phyloP scores from a whole-genome alignment of 1,284 basidiomycete species.

The Ceratobasidium sp. region DNA sequence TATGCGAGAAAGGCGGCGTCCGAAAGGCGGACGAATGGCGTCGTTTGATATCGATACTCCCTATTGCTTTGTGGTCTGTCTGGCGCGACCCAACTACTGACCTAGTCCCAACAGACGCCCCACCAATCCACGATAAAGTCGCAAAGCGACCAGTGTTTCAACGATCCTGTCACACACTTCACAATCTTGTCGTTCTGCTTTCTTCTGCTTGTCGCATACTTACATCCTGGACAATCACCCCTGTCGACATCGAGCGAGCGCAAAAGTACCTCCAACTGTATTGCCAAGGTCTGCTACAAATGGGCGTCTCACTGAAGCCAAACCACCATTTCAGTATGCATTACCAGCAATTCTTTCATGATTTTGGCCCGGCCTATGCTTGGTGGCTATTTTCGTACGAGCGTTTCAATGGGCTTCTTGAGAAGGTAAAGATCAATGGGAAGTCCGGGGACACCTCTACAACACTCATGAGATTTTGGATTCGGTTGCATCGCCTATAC shows the following conservation, averaged over 20 bases:
- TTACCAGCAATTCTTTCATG: constrained; percentile 49
- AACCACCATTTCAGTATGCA: constrained; percentile 55
- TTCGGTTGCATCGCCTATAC: constrained; percentile 51
- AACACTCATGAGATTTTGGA: constrained; percentile 48
- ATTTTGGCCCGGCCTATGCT: constrained; percentile 54
- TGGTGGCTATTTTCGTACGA: constrained; percentile 58
- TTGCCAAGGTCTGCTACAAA: constrained; percentile 44
- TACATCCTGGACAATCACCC: constrained; percentile 46
- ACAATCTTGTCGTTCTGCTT: constrained; percentile 3
- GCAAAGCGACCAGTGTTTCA: not conserved
- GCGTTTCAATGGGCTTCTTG: constrained; percentile 54
- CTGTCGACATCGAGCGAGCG: constrained; percentile 49
- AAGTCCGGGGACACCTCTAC: not conserved
- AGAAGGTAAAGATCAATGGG: constrained; percentile 53
- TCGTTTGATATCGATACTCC: constrained; percentile 49
- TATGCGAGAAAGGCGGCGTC: constrained; percentile 51
- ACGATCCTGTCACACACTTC: not conserved
- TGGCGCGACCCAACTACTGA: constrained; percentile 50
- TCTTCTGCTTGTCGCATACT: not conserved
- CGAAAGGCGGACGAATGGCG: constrained; percentile 56
- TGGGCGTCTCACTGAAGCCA: constrained; percentile 48
- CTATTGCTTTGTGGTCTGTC: constrained; percentile 51
- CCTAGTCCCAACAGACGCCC: constrained; percentile 47
- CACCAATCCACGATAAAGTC: constrained; percentile 42
- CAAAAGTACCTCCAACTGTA: constrained; percentile 50